Evolutionary conservation across 2,329 filamentous ascomycete species (phyloP).

Genomic region (Ilyonectria sp.): DNA sequence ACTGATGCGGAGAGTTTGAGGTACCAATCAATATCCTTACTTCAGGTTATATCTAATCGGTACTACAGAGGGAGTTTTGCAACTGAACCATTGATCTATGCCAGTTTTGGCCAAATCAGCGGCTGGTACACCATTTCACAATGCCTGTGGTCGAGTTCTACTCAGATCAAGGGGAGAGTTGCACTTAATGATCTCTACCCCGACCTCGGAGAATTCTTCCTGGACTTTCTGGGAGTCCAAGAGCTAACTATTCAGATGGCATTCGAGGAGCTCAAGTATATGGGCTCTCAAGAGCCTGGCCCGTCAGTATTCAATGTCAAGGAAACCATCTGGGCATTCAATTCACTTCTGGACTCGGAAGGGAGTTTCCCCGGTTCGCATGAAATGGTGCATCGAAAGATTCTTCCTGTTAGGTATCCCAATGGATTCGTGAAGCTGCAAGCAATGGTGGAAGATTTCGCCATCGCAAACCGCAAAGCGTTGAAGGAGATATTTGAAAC

Average conservation of each 20-base stretch:
- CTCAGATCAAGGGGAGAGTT: constrained; percentile 46
- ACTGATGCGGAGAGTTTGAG: constrained; percentile 18
- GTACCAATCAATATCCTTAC: not conserved
- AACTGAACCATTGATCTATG: constrained; percentile 33
- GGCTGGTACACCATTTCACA: constrained; percentile 49
- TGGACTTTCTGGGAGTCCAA: constrained; percentile 48
- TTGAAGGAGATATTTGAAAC: constrained; percentile 47
- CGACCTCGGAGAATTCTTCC: constrained; percentile 50
- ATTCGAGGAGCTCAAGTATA: constrained; percentile 49
- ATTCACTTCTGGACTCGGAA: constrained; percentile 47
- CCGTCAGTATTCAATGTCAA: constrained; percentile 46
- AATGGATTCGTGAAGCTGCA: constrained; percentile 33
- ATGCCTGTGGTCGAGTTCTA: constrained; percentile 54
- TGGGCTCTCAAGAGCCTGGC: constrained; percentile 15
- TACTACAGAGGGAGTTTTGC: constrained; percentile 19
- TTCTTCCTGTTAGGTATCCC: constrained; percentile 47
- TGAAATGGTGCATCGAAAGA: constrained; percentile 21
- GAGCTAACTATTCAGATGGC: constrained; percentile 50
- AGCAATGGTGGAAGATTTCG: constrained; percentile 46
- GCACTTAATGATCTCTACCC: constrained; percentile 49
- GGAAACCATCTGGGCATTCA: constrained; percentile 51
- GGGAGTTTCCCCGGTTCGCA: constrained; percentile 13
- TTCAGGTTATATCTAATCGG: not conserved
- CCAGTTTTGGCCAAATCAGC: constrained; percentile 14
- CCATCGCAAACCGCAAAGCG: constrained; percentile 52